Evolutionary conservation across 768 basidiomycete species (phyloP), one percentile per base, ranked within the genome.

Genomic region (Mycena amicta): DNA sequence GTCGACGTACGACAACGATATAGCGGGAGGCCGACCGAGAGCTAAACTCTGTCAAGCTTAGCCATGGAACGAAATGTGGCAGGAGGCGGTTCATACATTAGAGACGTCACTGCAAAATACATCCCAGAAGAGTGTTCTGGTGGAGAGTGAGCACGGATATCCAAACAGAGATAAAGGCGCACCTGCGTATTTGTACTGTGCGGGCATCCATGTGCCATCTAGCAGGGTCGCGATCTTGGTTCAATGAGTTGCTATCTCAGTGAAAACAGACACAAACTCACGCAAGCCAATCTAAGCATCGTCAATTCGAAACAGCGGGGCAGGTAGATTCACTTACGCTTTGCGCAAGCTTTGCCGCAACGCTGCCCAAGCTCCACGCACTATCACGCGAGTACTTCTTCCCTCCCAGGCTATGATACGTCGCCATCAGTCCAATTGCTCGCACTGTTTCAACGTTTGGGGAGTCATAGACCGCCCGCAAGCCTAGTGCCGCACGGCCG

Each of bases 311-410:
- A n/a, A n/a, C n/a, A n/a, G n/a, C n/a, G n/a, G n/a, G n/a, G n/a
- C n/a, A n/a, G n/a, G n/a, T n/a, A n/a, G n/a, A n/a, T n/a, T 11
- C 5, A 68, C 74, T 41, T 58, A 77, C 77, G 68, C 81, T 84
- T 69, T 87, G 86, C 11, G 83, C 81, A 30, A 86, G 62, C 68
- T 88, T 87, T n/a, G 81, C 75, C 5, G 84, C 80, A 26, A 84
- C 71, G 57, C 82, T 80, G 75, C 82, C 80, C 3, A 83, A 66
- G 55, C 77, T 79, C 82, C 82, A 83, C 74, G 74, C 77, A 53
- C 73, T 74, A 59, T 80, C 75, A 39, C 81, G 71, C 1, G 80
- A 74, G 59, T 80, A 82, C 58, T 75, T 77, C 75, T 76, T 88
- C 68, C 74, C 85, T 3, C 76, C 78, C n/a, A 78, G 67, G 56